Percentiles rank a stretch among this genome's conserved stretches.
Evolutionary conservation across 257 asterid species (phyloP).

Genomic region (Craterostigma plantagineum): DNA sequence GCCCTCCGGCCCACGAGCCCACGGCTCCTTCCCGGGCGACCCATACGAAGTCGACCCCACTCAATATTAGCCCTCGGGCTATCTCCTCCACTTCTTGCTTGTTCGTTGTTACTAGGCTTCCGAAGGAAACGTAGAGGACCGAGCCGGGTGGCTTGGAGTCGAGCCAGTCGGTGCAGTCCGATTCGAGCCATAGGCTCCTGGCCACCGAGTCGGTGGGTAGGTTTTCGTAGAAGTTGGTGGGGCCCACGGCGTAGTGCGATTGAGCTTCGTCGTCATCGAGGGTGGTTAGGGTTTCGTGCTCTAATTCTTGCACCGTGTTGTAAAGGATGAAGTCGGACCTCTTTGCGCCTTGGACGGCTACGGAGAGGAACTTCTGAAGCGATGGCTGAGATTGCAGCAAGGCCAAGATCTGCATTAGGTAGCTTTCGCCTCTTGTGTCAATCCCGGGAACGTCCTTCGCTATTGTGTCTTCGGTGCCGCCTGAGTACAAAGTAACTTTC

Average conservation of each 20-base stretch:
- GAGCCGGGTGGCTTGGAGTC: conserved; percentile 28
- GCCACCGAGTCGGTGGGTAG: conserved; percentile 4
- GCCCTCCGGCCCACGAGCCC: conserved; percentile 6
- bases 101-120: conserved; percentile 22
- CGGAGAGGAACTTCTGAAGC: conserved; percentile 8
- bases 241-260: conserved; percentile 36
- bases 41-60: conserved; percentile 48
- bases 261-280: conserved; percentile 17
- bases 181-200: conserved; percentile 25
- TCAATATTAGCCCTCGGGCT: conserved; percentile 28
- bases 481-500: too few relatives aligned
- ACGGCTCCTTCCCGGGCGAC: conserved; percentile 25
- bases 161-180: conserved; percentile 38
- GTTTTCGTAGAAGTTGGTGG: conserved; percentile 14
- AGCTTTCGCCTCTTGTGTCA: conserved; percentile 21
- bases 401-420: conserved; percentile 12
- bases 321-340: conserved; percentile 34
- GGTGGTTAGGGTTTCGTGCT: conserved; percentile 20
- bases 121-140: conserved; percentile 42
- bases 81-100: conserved; percentile 20
- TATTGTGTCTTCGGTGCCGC: too few relatives aligned
- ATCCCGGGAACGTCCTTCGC: conserved; percentile 29
- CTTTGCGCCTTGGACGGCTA: conserved; percentile 17
- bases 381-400: conserved; percentile 2
- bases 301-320: conserved; percentile 48